Base-by-base conservation (phyloP, 1,139 yeast genomes). In the Debaryomyces fabryi region DNA sequence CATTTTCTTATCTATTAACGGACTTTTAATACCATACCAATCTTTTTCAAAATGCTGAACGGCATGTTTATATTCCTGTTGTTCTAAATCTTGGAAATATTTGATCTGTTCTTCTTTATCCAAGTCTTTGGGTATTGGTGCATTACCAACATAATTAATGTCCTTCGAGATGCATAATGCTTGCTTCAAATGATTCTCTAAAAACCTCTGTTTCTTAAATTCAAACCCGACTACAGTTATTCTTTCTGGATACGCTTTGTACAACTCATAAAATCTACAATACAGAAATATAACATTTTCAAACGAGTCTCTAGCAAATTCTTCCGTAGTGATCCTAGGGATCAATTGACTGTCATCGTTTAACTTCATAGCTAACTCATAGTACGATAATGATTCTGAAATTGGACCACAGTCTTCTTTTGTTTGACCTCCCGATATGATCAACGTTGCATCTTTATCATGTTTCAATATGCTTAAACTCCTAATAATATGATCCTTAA, bases 381-480 rank as follows among this genome's bases (percentile, higher is more conserved):
- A 76, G 60, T 88, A 87, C 12, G 88, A 81, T 47, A 68, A 69
- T 0, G 89, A 78, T 62, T 88, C 96, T 8, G 88, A 80, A 0
- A 78, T 57, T 0, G 79, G 78, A 0, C 85, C 85, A 2, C 76
- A 67, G n/a, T 64, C 71, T 2, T 45, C 23, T 52, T 86, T 85
- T 0, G 96, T 88, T 57, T 79, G 86, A 0, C 95, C 93, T 0
- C 96, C 96, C 12, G 91, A 82, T 34, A 86, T 82, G 2, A 82
- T 65, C 39, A 83, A 67, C 3, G 70, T 55, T 0, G 76, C 56
- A 0, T 63, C 52, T 10, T 65, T 57, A 43, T 72, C 64, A 1
- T 58, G 42, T 16, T 63, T 45, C n/a, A 82, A 47, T 23, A 68
- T 62, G 1, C 64, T 56, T 10, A 75, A 51, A n/a, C 79, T 71